These are phyloP conservation scores for Boletus sp. DNA, from an alignment of 768 basidiomycete species.

Conservation along the genomic window DNA sequence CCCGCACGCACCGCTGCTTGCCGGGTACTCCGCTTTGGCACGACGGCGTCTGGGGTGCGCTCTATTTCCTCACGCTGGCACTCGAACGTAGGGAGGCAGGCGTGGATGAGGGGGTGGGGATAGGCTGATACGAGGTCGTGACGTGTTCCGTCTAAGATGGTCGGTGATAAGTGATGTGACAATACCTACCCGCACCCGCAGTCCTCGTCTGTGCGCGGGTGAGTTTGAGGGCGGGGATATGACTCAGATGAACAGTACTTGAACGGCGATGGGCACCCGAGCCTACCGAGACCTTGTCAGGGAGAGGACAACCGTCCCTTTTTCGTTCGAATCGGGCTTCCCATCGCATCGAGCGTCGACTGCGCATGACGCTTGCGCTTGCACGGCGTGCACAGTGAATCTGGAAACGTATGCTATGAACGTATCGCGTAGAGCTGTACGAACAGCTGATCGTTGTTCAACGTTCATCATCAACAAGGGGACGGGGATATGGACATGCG, in stretches of 20 bases:
- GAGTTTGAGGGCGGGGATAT: background rate
- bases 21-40: too few relatives aligned
- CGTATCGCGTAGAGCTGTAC: slow-evolving; percentile 2
- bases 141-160: too few relatives aligned
- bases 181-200: background rate
- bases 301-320: slow-evolving; percentile 18
- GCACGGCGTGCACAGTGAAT: slow-evolving; percentile 31
- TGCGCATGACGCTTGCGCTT: slow-evolving; percentile 24
- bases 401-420: slow-evolving; percentile 14
- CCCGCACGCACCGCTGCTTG: too few relatives aligned
- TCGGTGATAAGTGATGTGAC: too few relatives aligned
- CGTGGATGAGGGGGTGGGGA: too few relatives aligned
- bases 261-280: background rate
- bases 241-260: background rate
- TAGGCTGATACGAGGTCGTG: too few relatives aligned
- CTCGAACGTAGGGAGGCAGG: too few relatives aligned
- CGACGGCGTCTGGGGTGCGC: too few relatives aligned
- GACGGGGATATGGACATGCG: slow-evolving; percentile 10
- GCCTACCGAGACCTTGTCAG: slow-evolving; percentile 25
- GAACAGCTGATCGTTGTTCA: slow-evolving; percentile 16
- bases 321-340: slow-evolving; percentile 6
- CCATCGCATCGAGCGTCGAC: slow-evolving; percentile 5
- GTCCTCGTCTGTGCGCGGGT: slow-evolving; percentile 16
- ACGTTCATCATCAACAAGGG: slow-evolving; percentile 23
- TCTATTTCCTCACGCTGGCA: too few relatives aligned